phyloP scores from a whole-genome alignment of 2,329 filamentous ascomycete species.

The Trematosphaeria pertusa region DNA sequence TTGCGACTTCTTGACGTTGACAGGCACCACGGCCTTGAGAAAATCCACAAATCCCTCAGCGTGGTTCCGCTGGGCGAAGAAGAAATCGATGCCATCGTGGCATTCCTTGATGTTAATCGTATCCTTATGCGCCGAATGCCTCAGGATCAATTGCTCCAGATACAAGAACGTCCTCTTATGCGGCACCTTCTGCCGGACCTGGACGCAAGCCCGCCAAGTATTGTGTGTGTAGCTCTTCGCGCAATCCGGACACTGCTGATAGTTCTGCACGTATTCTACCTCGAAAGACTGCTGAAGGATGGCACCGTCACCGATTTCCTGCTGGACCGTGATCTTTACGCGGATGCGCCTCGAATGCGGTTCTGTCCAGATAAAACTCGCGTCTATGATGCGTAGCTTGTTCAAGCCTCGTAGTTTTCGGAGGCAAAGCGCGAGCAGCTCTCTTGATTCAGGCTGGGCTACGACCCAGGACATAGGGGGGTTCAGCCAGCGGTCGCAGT shows the following conservation, averaged over 20 bases:
- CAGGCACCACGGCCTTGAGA: slow-evolving; percentile 79
- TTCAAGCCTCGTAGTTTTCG: slow-evolving; percentile 84
- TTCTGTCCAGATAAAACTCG: slow-evolving; percentile 97
- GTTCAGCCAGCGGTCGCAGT: slow-evolving; percentile 90
- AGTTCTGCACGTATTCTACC: slow-evolving; percentile 88
- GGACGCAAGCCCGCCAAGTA: slow-evolving; percentile 91
- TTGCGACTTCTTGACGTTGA: slow-evolving; percentile 82
- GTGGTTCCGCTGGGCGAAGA: slow-evolving; percentile 86
- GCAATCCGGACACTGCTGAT: slow-evolving; percentile 88
- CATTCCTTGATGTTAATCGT: slow-evolving; percentile 98
- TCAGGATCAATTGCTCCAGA: slow-evolving; percentile 94
- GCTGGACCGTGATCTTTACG: slow-evolving; percentile 93
- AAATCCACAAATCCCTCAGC: slow-evolving; percentile 94
- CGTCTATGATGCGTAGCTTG: slow-evolving; percentile 94
- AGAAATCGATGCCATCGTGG: slow-evolving; percentile 96
- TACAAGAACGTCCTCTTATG: slow-evolving; percentile 89
- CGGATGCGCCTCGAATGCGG: slow-evolving; percentile 92
- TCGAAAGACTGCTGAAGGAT: slow-evolving; percentile 93
- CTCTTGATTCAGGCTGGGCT: slow-evolving; percentile 84
- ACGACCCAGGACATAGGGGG: slow-evolving; percentile 87
- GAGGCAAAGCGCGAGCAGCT: slow-evolving; percentile 89
- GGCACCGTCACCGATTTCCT: slow-evolving; percentile 69
- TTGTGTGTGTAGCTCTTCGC: slow-evolving; percentile 96
- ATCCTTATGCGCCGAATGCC: slow-evolving; percentile 80
- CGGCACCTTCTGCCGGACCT: slow-evolving; percentile 94